Evolutionary conservation across 345 rosid genomes (phyloP).

Genomic region (Gossypium raimondii): DNA sequence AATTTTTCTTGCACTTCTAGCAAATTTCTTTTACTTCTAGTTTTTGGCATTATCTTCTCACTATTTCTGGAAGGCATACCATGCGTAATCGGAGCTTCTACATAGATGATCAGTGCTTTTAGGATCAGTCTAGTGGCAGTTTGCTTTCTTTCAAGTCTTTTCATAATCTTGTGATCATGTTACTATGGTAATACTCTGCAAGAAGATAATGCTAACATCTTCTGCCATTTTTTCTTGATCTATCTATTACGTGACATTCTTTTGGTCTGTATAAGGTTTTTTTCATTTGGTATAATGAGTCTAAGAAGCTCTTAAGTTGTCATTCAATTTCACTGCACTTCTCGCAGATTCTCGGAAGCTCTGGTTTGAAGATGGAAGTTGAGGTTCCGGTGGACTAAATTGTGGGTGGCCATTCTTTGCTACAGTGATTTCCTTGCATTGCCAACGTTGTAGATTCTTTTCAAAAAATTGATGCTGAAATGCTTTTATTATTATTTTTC

Average conservation of each 20-base stretch:
- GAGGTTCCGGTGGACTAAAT: slow-evolving; percentile 75
- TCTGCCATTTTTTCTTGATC: background rate
- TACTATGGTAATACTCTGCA: background rate
- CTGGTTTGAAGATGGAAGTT: slow-evolving; percentile 62
- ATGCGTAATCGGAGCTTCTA: background rate
- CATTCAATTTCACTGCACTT: background rate
- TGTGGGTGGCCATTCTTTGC: background rate
- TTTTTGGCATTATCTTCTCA: background rate
- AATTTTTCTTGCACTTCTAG: background rate
- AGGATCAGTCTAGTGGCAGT: too few relatives aligned
- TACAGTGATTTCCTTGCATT: background rate
- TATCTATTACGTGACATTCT: background rate
- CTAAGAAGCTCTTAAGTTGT: slow-evolving; percentile 2
- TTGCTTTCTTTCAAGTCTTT: background rate
- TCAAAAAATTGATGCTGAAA: background rate
- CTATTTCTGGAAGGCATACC: background rate
- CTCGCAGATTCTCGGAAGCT: slow-evolving; percentile 57
- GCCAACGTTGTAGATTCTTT: background rate
- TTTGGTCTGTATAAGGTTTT: background rate
- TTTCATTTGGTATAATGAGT: background rate
- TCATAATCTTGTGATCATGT: background rate
- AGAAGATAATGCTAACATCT: background rate
- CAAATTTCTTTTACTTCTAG: background rate
- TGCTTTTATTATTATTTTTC: background rate
- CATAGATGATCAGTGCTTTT: background rate